These are phyloP conservation scores for Lagenidium sp. DNA, from an alignment of 352 stramenopile species.

Conservation along the genomic window DNA sequence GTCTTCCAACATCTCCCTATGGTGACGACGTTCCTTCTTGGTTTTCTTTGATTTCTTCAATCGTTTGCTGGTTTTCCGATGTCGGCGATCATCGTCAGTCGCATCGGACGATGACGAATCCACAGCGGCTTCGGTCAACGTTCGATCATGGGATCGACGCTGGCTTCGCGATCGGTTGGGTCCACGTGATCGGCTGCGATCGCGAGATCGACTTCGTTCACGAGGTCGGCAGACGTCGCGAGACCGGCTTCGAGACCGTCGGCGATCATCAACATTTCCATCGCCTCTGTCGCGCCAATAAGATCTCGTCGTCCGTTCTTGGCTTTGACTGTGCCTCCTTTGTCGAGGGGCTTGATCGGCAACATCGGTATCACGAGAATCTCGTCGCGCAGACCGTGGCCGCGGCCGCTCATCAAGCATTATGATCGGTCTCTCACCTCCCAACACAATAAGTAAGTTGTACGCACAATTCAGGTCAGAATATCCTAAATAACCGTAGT, in stretches of 20 bases:
- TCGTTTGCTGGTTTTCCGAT: conserved; percentile 8
- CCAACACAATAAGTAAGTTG: neutral
- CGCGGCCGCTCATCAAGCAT: no score
- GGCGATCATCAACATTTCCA: neutral
- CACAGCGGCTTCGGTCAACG: neutral
- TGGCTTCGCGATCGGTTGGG: neutral
- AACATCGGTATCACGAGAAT: no score
- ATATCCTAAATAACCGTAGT: conserved; percentile 2
- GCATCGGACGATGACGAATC: no score
- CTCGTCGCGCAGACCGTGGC: no score
- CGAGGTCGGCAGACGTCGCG: no score
- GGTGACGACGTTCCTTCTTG: conserved; percentile 8
- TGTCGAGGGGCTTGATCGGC: no score
- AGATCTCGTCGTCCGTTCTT: no score
- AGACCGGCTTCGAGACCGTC: no score
- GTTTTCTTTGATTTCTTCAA: conserved; percentile 13
- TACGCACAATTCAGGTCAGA: conserved; percentile 1
- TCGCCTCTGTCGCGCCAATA: neutral
- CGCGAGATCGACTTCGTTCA: neutral
- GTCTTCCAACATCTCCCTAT: no score
- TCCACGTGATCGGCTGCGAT: neutral
- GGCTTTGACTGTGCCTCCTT: neutral
- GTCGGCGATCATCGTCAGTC: neutral
- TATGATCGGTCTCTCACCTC: no score
- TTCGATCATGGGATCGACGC: conserved; percentile 6